Evolutionary conservation across 1,284 basidiomycete genomes (phyloP), one percentile per base, ranked within the genome.

Genomic region (Spongiforma sp.): DNA sequence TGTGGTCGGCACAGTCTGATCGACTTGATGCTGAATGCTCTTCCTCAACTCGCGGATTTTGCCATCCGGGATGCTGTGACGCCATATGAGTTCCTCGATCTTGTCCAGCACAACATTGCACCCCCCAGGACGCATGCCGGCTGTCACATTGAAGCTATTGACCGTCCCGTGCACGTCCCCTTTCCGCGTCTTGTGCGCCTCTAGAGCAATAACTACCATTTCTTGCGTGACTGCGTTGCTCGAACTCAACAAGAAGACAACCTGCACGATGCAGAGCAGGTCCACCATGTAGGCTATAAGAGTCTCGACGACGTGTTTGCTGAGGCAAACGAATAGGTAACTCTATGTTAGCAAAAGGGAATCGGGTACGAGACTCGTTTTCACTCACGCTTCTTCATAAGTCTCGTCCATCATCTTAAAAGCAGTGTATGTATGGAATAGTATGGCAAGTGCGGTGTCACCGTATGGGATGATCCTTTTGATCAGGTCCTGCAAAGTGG

Each of bases 281-380:
- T 73, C 62, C 17, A 75, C 66, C 34, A 75, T 71, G 57, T 69
- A 76, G 30, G 37, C 59, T 66, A 75, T 76, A n/a, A 76, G 41
- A n/a, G 57, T 33, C 36, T 64, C 64, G n/a, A 71, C 62, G 11
- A 57, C 63, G 19, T 28, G 33, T 26, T 48, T 59, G 4, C 71
- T 71, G 15, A 7, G 24, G 52, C 8, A 17, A 5, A 21, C 28
- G 21, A 52, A 52, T 12, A 30, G 11, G 0, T 4, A 4, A n/a
- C 19, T 32, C 19, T 52, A 17, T 10, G 17, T 52, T 21, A 52
- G 34, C 7, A 24, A 4, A 15, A 0, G 52, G 21, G 32, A 5
- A 54, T 7, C 10, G 8, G 5, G 12, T 14, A 8, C 5, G 9
- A 54, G 8, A 54, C n/a, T n/a, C n/a, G n/a, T 33, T 24, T 48